Conservation (phyloP, 164 flowering plant genomes). For the Taxillus chinensis region DNA sequence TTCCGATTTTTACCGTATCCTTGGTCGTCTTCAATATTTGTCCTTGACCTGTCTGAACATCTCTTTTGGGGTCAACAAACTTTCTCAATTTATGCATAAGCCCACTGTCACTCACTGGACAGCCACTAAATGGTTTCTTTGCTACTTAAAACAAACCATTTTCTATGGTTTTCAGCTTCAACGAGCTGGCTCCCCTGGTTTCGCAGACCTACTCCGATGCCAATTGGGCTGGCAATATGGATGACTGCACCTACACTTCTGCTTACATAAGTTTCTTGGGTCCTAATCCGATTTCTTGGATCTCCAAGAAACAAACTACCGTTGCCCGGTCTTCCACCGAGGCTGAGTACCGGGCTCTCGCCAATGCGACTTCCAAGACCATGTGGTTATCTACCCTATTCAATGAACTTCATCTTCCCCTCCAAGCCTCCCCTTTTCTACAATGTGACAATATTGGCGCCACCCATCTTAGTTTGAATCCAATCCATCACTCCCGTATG, state of each 20-base stretch:
- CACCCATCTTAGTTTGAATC: background rate
- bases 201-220: background rate
- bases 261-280: background rate
- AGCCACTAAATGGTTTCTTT: background rate
- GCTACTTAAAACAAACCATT: conserved; percentile 3
- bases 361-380: background rate
- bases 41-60: conserved; percentile 7
- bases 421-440: background rate
- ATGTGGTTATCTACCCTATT: background rate
- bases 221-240: background rate
- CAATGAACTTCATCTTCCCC: background rate
- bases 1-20: background rate
- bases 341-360: background rate
- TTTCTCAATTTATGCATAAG: conserved; percentile 6
- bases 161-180: background rate
- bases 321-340: background rate
- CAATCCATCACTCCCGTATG: background rate
- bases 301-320: background rate
- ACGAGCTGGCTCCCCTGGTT: background rate
- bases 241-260: background rate
- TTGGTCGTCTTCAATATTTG: conserved; percentile 11
- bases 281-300: background rate
- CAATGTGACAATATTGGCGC: background rate
- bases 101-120: conserved; percentile 7
- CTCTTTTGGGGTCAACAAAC: conserved; percentile 5